These are phyloP conservation scores for Prunus davidiana DNA, from an alignment of 306 rosid genomes.

Conservation along the genomic window DNA sequence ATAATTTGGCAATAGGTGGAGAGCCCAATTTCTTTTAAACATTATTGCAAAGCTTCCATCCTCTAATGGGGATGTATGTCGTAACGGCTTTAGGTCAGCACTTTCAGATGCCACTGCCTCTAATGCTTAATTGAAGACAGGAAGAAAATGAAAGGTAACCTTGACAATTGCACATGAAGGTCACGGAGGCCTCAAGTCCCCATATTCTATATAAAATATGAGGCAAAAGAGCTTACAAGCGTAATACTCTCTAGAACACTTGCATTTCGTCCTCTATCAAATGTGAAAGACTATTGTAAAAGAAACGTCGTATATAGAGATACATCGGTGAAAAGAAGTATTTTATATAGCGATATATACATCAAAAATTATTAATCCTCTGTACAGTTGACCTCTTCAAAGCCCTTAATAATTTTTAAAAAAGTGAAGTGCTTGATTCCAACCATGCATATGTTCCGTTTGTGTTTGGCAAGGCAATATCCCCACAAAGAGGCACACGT, in stretches of 20 bases:
- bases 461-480: conserved; percentile 25
- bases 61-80: too few relatives aligned
- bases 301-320: too few relatives aligned
- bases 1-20: too few relatives aligned
- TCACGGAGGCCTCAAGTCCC: not conserved
- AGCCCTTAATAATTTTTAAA: not conserved
- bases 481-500: conserved; percentile 42
- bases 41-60: too few relatives aligned
- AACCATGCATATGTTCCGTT: conserved; percentile 46
- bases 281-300: too few relatives aligned
- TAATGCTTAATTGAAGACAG: not conserved
- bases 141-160: not conserved
- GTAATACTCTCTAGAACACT: too few relatives aligned
- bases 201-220: not conserved
- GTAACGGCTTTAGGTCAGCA: not conserved
- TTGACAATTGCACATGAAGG: not conserved
- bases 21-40: too few relatives aligned
- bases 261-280: too few relatives aligned
- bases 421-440: conserved; percentile 38
- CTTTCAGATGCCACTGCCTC: not conserved
- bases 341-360: too few relatives aligned
- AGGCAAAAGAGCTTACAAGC: too few relatives aligned
- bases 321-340: too few relatives aligned
- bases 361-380: not conserved
- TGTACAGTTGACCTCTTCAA: not conserved